A percentile compares a stretch with the other conserved stretches of the same genome.
phyloP scores from a whole-genome alignment of 1,139 yeast species.

The Blastobotrys niveus region DNA sequence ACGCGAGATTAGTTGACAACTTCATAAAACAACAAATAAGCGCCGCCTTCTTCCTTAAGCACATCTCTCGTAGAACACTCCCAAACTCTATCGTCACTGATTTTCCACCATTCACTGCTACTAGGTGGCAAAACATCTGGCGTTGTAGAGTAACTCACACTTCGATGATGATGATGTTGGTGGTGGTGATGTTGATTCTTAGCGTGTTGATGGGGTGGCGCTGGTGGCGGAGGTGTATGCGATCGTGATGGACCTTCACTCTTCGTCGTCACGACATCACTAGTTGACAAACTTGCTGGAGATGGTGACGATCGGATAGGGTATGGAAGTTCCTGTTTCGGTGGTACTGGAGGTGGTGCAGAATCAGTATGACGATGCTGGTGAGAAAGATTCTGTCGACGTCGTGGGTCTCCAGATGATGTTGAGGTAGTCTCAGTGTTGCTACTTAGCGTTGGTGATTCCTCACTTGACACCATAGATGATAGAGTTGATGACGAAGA shows the following conservation, averaged over 20 bases:
- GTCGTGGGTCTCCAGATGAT: too few relatives aligned
- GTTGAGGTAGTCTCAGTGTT: too few relatives aligned
- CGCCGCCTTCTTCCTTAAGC: slow-evolving; percentile 63
- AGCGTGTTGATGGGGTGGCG: slow-evolving; percentile 14
- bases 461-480: too few relatives aligned
- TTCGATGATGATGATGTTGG: not conserved
- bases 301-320: slow-evolving; percentile 23
- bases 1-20: not conserved
- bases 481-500: too few relatives aligned
- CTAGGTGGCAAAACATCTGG: slow-evolving; percentile 6
- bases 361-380: not conserved
- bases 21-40: slow-evolving; percentile 79
- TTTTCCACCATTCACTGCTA: slow-evolving; percentile 63
- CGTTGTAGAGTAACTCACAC: not conserved
- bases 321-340: slow-evolving; percentile 18
- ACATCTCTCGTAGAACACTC: slow-evolving; percentile 62
- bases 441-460: too few relatives aligned
- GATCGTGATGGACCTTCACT: slow-evolving; percentile 8
- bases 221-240: not conserved
- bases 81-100: slow-evolving; percentile 66
- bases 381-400: too few relatives aligned
- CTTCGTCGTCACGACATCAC: slow-evolving; percentile 18
- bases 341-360: slow-evolving; percentile 8
- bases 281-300: slow-evolving; percentile 21
- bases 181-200: too few relatives aligned